phyloP scores from a whole-genome alignment of 2,329 filamentous ascomycete species.

The Drechslerella dactyloides region DNA sequence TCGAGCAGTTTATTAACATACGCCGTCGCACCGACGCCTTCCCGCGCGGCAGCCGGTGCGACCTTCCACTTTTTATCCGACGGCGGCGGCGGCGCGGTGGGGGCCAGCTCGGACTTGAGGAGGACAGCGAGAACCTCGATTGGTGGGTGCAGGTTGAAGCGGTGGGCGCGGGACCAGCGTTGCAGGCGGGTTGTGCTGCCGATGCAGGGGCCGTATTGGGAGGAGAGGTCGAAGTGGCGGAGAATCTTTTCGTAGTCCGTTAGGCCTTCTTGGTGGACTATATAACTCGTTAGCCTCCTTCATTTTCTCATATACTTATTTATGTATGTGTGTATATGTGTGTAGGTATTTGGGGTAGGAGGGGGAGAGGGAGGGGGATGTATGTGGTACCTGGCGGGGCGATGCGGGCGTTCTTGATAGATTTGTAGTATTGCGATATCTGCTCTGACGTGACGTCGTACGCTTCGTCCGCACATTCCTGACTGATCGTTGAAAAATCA shows the following conservation, averaged over 20 bases:
- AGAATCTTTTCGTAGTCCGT: slow-evolving; percentile 81
- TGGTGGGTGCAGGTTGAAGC: slow-evolving; percentile 82
- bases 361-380: neutral
- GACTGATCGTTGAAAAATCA: neutral
- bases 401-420: slow-evolving; percentile 71
- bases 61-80: slow-evolving; percentile 21
- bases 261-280: slow-evolving; percentile 78
- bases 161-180: slow-evolving; percentile 86
- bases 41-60: slow-evolving; percentile 9
- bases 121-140: slow-evolving; percentile 88
- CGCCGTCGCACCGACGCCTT: slow-evolving; percentile 25
- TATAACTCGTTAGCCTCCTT: slow-evolving; percentile 1
- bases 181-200: slow-evolving; percentile 75
- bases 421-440: slow-evolving; percentile 78
- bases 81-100: slow-evolving; percentile 6
- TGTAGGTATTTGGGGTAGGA: neutral
- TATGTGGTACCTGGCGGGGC: slow-evolving; percentile 64
- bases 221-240: slow-evolving; percentile 89
- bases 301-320: neutral
- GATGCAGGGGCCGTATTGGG: slow-evolving; percentile 88
- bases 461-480: slow-evolving; percentile 64
- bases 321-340: neutral
- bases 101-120: slow-evolving; percentile 67
- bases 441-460: slow-evolving; percentile 70
- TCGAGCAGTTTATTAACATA: slow-evolving; percentile 30